Evolutionary conservation across 2,329 filamentous ascomycete species (phyloP), one percentile per base, ranked within the genome.

Genomic region (Elsinoe perseae): DNA sequence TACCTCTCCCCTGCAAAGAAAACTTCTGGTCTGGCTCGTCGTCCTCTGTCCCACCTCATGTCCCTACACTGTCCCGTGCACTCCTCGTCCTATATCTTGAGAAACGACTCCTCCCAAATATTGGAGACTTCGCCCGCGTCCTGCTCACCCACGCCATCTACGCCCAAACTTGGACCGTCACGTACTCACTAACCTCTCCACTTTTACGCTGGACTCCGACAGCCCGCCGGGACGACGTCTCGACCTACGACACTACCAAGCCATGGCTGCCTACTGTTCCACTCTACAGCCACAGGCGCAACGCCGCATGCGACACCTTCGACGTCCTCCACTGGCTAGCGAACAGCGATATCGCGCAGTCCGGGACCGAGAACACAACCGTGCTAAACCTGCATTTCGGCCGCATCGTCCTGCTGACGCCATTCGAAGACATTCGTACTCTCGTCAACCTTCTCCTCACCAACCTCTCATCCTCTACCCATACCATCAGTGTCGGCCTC

Each of bases 251-350:
- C 1, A 23, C 7, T 8, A 20, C 10, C 10, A 12, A 4, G 23
- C 50, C 75, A 6, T 78, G 75, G 75, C 69, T 77, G 14, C 77
- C 77, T 2, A 67, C 70, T 2, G 73, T 75, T n/a, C 69, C 71
- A 1, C 69, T 72, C 2, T 77, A 74, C 60, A 72, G 73, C 0
- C 76, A 75, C 32, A 77, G 75, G 74, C 67, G 73, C 12, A 77
- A 76, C 44, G 69, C 71, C 8, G 68, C 72, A n/a, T 73, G 74
- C 36, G 75, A 77, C 54, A 73, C 70, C 44, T 61, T 82, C 3
- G 80, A 82, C 57, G 73, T 81, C 1, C 68, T 82, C 2, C 79
- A 82, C 62, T 82, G 80, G 80, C 72, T 74, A n/a, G 80, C 79
- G 2, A 80, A 80, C 58, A 75, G 73, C 40, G 73, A 71, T 0